Evolutionary conservation across 192 early-diverging fungal species (phyloP).

Genomic region (Backusella psychrophila): DNA sequence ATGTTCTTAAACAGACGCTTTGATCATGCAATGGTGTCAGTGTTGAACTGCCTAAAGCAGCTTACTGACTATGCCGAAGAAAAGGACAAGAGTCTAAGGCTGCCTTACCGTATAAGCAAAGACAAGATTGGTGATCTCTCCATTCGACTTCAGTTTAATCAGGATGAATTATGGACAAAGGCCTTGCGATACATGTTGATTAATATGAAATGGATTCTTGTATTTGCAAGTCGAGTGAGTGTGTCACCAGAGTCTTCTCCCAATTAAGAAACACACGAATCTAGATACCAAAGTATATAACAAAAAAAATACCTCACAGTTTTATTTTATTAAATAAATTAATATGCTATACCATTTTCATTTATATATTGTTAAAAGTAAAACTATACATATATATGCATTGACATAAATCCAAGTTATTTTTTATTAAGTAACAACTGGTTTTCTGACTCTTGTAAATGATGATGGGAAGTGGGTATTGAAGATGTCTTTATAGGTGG

Average conservation of each 20-base stretch:
- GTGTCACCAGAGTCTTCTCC: conserved; percentile 7
- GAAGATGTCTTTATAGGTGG: background rate
- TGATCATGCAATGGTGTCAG: conserved; percentile 86
- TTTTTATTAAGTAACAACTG: background rate
- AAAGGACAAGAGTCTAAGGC: conserved; percentile 66
- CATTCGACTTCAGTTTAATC: conserved; percentile 83
- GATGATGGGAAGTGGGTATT: background rate
- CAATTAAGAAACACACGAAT: background rate
- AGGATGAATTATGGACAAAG: conserved; percentile 90
- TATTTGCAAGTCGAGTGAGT: conserved; percentile 56
- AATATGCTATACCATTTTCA: too few species aligned
- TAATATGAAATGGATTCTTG: conserved; percentile 87
- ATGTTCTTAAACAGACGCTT: conserved; percentile 82
- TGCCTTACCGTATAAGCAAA: conserved; percentile 82
- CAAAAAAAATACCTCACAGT: background rate
- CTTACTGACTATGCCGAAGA: conserved; percentile 78
- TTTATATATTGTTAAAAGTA: background rate
- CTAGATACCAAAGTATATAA: background rate
- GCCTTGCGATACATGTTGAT: conserved; percentile 88
- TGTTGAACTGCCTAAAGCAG: conserved; percentile 88
- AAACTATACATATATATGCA: background rate
- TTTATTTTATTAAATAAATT: too few species aligned
- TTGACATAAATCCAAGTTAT: background rate
- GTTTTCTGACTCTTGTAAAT: background rate
- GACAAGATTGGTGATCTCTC: conserved; percentile 85